These are phyloP conservation scores for Phalaenopsis equestris DNA, from an alignment of 106 monocot species.

Conservation along the genomic window DNA sequence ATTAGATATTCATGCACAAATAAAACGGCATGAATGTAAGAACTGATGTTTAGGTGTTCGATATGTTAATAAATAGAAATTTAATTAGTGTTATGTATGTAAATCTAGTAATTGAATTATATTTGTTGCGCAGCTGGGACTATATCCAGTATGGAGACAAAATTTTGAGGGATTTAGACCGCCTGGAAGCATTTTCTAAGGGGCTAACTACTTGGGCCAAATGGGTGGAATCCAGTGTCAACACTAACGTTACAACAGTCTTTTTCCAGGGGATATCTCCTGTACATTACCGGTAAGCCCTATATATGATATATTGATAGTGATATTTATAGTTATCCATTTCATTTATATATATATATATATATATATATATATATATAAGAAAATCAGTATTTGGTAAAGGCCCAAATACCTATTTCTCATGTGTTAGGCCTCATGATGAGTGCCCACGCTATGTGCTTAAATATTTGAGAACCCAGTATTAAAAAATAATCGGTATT, in stretches of 20 bases:
- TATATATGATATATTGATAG: background rate
- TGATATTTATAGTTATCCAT: too few species aligned
- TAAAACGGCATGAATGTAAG: too few species aligned
- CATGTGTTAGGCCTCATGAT: too few species aligned
- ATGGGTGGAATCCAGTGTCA: constrained; percentile 73
- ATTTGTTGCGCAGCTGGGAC: constrained; percentile 42
- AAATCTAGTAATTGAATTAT: background rate
- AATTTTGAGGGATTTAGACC: constrained; percentile 58
- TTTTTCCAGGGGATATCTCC: constrained; percentile 93
- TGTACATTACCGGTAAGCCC: constrained; percentile 59
- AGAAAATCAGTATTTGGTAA: too few species aligned
- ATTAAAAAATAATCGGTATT: too few species aligned
- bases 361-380: too few species aligned
- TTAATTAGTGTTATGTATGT: too few species aligned
- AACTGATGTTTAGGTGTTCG: too few species aligned
- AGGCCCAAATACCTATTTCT: too few species aligned
- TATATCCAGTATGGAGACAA: constrained; percentile 50
- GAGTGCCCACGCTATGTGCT: too few species aligned
- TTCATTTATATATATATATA: background rate
- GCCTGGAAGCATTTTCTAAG: constrained; percentile 67
- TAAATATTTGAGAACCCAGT: too few species aligned
- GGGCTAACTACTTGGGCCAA: constrained; percentile 76
- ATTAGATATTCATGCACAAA: too few species aligned
- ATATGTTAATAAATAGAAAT: background rate
- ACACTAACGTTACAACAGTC: constrained; percentile 50